A percentile compares a stretch with the other conserved stretches of the same genome.
phyloP scores from a whole-genome alignment of 345 rosid species.

The Brassica nigra region DNA sequence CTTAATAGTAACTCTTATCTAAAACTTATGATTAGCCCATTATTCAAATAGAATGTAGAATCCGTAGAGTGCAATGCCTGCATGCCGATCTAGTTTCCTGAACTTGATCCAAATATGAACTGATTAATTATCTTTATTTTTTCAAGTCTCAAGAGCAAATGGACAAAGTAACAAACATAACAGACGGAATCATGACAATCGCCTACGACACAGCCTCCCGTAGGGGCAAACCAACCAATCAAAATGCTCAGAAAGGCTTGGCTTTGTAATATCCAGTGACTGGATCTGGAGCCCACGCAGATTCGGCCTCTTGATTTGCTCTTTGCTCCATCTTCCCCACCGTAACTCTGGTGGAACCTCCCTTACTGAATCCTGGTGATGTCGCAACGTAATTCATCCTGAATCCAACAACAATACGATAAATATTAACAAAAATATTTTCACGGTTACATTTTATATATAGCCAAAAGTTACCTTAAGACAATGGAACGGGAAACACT shows the following conservation, averaged over 20 bases:
- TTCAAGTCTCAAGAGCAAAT: background rate
- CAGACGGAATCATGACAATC: background rate
- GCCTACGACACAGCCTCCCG: background rate
- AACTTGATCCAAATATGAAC: background rate
- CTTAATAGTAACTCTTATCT: too few relatives aligned
- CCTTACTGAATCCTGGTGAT: slow-evolving; percentile 36
- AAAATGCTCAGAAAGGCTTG: slow-evolving; percentile 33
- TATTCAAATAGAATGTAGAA: too few relatives aligned
- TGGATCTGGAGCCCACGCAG: slow-evolving; percentile 72
- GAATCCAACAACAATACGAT: background rate
- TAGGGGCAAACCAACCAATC: background rate
- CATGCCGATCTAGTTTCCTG: too few relatives aligned
- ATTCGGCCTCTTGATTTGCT: slow-evolving; percentile 36
- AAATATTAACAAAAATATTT: background rate
- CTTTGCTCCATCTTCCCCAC: slow-evolving; percentile 46
- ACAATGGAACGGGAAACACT: slow-evolving; percentile 14
- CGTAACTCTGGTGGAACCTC: slow-evolving; percentile 38
- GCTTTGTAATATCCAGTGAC: slow-evolving; percentile 63
- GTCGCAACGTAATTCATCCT: slow-evolving; percentile 57
- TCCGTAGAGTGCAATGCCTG: too few relatives aligned
- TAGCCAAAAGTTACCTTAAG: slow-evolving; percentile 14
- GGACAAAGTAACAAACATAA: slow-evolving; percentile 4
- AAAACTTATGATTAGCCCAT: too few relatives aligned
- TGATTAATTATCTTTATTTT: background rate
- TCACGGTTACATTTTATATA: background rate